Evolutionary conservation across 768 basidiomycete species (phyloP), one percentile per base, ranked within the genome.

Genomic region (Russula virescens): DNA sequence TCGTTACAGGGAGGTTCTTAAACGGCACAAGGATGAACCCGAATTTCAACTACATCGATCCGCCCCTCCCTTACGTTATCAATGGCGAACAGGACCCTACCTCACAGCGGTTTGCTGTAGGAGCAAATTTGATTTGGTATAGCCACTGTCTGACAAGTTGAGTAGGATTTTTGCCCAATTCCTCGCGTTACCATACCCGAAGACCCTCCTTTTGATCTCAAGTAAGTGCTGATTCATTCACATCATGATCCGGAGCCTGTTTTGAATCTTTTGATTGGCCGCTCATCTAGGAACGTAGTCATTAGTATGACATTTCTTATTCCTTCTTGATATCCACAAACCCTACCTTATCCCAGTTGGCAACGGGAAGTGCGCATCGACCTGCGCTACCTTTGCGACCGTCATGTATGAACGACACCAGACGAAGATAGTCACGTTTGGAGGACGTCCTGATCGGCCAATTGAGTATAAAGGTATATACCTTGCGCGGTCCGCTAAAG

Each of bases 331-430:
- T 47, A 34, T 19, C n/a, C n/a, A 16, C 11, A 18, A 4, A 40
- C 13, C 3, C 18, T 6, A 4, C 23, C 3, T 5, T 2, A 38
- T 55, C 18, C 23, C 42, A 67, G 66, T 66, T 34, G 55, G 60
- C 21, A 68, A 62, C 31, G 69, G 64, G 19, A 46, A 42, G 5
- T 85, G 83, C 57, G 82, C 81, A 16, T 83, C 81, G 9, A 83
- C 83, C 1, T 84, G 83, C 58, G 78, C 83, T 0, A 76, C 81
- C 74, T 84, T 84, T 67, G 77, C 75, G 46, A 83, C 82, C 0
- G 56, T 82, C 48, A 83, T 85, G 82, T 73, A 74, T 35, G 83
- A 85, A 67, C 70, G 73, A 9, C 80, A 82, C 64, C 65, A 72
- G 2, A 79, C 77, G 7, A 80, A 77, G 67, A 79, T 79, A 23